phyloP scores from a whole-genome alignment of 73 alveolate genomes.

The Effrenium voratum region DNA sequence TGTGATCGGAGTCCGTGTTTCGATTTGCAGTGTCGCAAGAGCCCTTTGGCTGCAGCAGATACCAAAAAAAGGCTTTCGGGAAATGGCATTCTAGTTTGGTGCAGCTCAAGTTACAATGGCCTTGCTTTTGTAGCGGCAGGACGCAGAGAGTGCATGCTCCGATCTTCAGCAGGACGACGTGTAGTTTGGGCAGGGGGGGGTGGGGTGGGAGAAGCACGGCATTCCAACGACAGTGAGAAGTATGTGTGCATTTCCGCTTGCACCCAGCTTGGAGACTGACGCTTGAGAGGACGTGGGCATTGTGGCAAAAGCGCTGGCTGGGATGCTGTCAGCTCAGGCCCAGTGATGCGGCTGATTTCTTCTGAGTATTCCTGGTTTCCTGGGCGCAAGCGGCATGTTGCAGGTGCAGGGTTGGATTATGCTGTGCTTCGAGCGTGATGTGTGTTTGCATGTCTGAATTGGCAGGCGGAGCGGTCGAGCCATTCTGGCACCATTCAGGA shows the following conservation, averaged over 20 bases:
- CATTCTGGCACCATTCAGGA: neutral
- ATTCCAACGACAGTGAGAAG: no score
- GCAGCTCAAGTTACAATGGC: neutral
- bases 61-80: neutral
- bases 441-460: neutral
- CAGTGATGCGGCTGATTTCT: no score
- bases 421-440: no score
- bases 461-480: neutral
- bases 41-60: neutral
- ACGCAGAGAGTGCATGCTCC: neutral
- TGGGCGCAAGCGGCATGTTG: no score
- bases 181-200: neutral
- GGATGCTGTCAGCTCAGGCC: neutral
- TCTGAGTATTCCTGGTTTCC: no score
- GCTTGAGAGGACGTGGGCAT: neutral
- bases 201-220: neutral
- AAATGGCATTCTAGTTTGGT: neutral
- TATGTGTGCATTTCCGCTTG: no score
- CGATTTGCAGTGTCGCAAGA: neutral
- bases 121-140: neutral
- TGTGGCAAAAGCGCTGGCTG: slow-evolving; percentile 31
- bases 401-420: no score
- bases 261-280: neutral
- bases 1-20: neutral
- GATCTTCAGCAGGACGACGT: neutral